phyloP scores from a whole-genome alignment of 208 protist genomes.

The Trypanosoma lewisi region DNA sequence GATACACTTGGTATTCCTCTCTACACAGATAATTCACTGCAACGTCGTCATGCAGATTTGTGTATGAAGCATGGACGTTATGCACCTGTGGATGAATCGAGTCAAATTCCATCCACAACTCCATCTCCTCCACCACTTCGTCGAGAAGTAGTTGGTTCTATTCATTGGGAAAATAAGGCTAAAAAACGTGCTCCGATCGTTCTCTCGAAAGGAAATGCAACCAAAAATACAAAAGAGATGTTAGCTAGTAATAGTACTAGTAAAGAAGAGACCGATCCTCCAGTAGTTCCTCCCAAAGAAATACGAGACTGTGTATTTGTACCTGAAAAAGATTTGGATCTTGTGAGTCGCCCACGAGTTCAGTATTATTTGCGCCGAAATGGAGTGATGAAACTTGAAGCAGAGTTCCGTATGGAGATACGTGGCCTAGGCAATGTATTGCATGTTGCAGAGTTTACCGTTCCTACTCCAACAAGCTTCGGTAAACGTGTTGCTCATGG shows the following conservation, averaged over 20 bases:
- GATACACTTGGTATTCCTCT: conserved; percentile 83
- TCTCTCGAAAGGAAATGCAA: conserved; percentile 11
- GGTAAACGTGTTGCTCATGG: conserved; percentile 31
- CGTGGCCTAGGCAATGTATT: conserved; percentile 33
- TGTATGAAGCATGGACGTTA: conserved; percentile 63
- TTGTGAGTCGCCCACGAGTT: conserved; percentile 59
- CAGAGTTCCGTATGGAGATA: conserved; percentile 33
- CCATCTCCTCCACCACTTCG: conserved; percentile 75
- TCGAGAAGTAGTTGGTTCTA: conserved; percentile 51
- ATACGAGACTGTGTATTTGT: conserved; percentile 38
- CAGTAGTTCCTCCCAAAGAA: conserved; percentile 17
- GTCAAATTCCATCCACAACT: conserved; percentile 36
- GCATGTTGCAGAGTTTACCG: conserved; percentile 39
- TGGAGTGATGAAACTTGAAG: conserved; percentile 21
- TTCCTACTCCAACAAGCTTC: conserved; percentile 44
- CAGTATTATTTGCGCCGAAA: conserved; percentile 83
- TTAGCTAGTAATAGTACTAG: neutral
- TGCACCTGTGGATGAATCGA: conserved; percentile 37
- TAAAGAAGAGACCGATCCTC: conserved; percentile 1
- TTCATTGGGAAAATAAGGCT: conserved; percentile 61
- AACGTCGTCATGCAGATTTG: conserved; percentile 55
- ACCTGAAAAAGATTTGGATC: conserved; percentile 55
- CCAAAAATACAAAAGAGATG: neutral
- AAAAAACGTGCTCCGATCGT: conserved; percentile 19
- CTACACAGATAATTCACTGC: conserved; percentile 49